phyloP scores from a whole-genome alignment of 2,329 filamentous ascomycete species.

The Fusarium globosum region DNA sequence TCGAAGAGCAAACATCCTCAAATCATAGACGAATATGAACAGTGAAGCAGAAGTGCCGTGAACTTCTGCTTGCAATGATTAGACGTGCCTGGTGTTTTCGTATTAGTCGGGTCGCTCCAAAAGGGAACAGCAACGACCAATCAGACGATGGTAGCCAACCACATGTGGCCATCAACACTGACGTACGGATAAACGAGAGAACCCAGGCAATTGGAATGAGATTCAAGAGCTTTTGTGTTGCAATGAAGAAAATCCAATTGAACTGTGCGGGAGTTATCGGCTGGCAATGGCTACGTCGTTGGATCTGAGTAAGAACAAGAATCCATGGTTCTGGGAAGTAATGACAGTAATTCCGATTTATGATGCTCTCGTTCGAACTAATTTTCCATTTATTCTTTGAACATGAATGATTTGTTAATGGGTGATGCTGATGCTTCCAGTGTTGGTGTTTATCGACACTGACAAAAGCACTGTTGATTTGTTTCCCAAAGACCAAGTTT shows the following conservation, averaged over 20 bases:
- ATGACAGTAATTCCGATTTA: not conserved
- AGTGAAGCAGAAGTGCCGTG: not conserved
- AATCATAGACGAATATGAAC: fast-evolving
- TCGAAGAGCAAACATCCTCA: not conserved
- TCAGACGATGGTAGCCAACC: conserved; percentile 33
- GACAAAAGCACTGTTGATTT: not conserved
- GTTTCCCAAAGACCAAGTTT: not conserved
- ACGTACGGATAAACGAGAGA: conserved; percentile 28
- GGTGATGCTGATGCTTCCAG: not conserved
- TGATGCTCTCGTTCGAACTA: not conserved
- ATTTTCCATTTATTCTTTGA: not conserved
- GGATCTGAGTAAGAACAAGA: not conserved
- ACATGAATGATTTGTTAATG: not conserved
- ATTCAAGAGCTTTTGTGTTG: not conserved
- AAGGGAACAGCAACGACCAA: conserved; percentile 29
- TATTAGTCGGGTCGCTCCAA: conserved; percentile 29
- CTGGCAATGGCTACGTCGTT: not conserved
- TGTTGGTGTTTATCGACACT: not conserved
- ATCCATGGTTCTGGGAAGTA: not conserved
- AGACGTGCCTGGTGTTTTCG: conserved; percentile 21
- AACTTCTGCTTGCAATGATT: not conserved
- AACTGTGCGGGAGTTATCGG: conserved; percentile 26
- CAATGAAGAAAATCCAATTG: not conserved
- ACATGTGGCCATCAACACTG: conserved; percentile 41
- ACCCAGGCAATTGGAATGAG: conserved; percentile 1